Conservation (phyloP, 2,329 filamentous ascomycete genomes). For the Hymenoscyphus occultus region DNA sequence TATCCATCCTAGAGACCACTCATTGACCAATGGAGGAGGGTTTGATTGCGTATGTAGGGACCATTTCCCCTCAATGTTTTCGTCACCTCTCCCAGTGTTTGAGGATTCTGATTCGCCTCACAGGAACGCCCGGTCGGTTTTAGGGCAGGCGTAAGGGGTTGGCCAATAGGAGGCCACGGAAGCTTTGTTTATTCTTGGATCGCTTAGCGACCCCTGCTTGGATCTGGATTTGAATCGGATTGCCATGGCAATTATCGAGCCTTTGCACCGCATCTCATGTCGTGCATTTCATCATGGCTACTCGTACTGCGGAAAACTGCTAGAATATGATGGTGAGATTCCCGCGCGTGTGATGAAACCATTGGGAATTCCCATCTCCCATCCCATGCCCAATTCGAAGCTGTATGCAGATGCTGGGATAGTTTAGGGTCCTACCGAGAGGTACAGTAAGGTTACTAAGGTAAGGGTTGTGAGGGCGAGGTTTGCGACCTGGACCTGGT, state of each 20-base stretch:
- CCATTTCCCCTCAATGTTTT: not conserved
- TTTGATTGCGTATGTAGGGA: not conserved
- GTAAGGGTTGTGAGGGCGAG: no score
- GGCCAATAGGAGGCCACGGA: not conserved
- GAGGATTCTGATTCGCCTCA: not conserved
- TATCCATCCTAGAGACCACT: not conserved
- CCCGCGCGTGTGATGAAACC: not conserved
- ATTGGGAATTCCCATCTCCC: not conserved
- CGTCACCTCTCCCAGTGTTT: not conserved
- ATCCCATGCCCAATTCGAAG: not conserved
- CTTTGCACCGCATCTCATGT: not conserved
- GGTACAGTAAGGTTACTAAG: not conserved
- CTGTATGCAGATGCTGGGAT: not conserved
- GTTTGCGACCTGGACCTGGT: not conserved
- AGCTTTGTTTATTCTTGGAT: conserved; percentile 1
- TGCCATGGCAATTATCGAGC: conserved; percentile 1
- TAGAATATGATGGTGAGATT: not conserved
- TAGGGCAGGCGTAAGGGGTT: not conserved
- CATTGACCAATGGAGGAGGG: not conserved
- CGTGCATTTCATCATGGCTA: not conserved
- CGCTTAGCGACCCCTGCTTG: not conserved
- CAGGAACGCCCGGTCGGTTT: not conserved
- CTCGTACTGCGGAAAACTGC: not conserved
- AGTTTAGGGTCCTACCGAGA: not conserved
- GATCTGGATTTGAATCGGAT: not conserved